Base-by-base conservation (phyloP, 2,329 filamentous ascomycete genomes). In the Botrytis hyacinthi region DNA sequence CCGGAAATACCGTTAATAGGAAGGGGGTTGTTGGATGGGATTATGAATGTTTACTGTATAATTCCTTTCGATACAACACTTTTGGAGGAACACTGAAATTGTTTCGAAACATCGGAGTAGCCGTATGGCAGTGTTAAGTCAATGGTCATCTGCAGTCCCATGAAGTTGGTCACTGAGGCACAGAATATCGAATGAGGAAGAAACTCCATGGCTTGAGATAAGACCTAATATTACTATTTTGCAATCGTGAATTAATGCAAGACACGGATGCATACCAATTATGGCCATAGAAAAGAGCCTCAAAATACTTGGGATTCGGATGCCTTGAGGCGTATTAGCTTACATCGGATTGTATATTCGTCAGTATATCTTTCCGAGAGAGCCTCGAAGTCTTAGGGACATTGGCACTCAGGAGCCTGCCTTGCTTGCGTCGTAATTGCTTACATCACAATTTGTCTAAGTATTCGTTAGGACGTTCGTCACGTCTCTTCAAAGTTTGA, bases 81-180 rank as follows among this genome's bases (percentile, higher is more conserved):
- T 10, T n/a, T 18, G 44, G 10, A 37, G 32, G 44, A n/a, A 67
- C 29, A 54, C 20, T 54, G 65, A 14, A 2, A 37, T 51, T 46
- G 6, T 18, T 5, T n/a, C 18, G 18, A 29, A 54, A 35, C 40
- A 42, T 68, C 48, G 48, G 32, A 32, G 18, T 57, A 14, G n/a
- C 35, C 66, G 48, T 32, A n/a, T 57, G 48, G 14, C n/a, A 57
- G 26, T 68, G 48, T 37, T 26, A 42, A 63, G 35, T 22, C 29
- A 46, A 68, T 57, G 51, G 32, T 42, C 48, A 65, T 51, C 18
- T 66, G 62, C 62, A 66, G 62, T 48, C 37, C 37, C 26, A 29
- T 40, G 18, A 57, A 37, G 22, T 29, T 59, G 37, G 37, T 42
- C 48, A 54, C 18, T 32, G 35, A 57, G 37, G 48, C 35, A 42